Conservation (phyloP, 495 filamentous ascomycete genomes). For the Penicillium riverlandense region DNA sequence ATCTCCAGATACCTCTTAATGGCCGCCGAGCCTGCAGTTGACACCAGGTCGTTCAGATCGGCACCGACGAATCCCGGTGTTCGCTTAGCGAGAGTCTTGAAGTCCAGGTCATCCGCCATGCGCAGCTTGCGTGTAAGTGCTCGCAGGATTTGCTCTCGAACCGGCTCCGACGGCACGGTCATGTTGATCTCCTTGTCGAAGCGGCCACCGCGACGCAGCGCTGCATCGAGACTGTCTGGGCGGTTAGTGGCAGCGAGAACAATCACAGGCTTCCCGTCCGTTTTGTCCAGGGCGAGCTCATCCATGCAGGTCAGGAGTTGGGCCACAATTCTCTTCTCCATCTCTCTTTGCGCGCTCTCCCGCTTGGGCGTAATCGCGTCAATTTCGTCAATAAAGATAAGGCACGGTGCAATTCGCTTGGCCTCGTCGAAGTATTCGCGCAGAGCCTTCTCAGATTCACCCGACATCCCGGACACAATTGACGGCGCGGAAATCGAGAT, state of each 20-base stretch:
- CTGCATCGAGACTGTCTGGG: conserved; percentile 83
- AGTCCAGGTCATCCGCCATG: conserved; percentile 67
- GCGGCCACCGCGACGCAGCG: conserved; percentile 74
- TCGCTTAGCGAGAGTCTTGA: conserved; percentile 70
- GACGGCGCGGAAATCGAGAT: conserved; percentile 85
- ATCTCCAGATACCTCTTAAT: conserved; percentile 52
- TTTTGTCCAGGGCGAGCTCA: conserved; percentile 71
- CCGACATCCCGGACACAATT: conserved; percentile 88
- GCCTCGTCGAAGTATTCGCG: conserved; percentile 88
- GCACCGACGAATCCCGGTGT: conserved; percentile 94
- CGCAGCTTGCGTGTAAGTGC: conserved; percentile 66
- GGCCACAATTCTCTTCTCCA: conserved; percentile 94
- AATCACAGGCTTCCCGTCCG: conserved; percentile 83
- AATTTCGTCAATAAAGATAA: conserved; percentile 95
- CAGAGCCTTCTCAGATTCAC: conserved; percentile 92
- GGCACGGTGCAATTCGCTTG: conserved; percentile 76
- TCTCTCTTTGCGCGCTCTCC: conserved; percentile 89
- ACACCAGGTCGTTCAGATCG: conserved; percentile 81
- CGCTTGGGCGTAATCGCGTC: conserved; percentile 93
- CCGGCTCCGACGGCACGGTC: conserved; percentile 82
- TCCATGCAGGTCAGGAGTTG: conserved; percentile 89
- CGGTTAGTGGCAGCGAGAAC: conserved; percentile 91
- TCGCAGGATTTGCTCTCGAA: conserved; percentile 75
- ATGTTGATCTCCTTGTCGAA: conserved; percentile 94
- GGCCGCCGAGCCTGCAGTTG: conserved; percentile 60